Base-by-base conservation (phyloP, 2,329 filamentous ascomycete genomes). In the Fusarium coicis region DNA sequence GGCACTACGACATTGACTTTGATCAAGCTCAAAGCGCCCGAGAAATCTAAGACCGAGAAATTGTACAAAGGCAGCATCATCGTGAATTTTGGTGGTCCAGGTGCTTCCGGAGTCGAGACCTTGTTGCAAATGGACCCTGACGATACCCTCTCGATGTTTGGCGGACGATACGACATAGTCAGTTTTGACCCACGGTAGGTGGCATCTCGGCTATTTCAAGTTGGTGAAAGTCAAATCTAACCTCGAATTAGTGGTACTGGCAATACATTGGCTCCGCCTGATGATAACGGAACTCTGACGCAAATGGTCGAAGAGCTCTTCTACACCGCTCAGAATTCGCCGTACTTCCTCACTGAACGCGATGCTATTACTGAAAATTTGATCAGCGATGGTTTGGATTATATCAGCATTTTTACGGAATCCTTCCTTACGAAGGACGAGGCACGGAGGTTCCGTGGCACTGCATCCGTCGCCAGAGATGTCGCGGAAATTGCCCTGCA, bases 401-500 rank as follows among this genome's bases (percentile, higher is more conserved):
- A 50, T 23, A 8, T 23, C 2, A 19, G n/a, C 30, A 14, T 7
- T 23, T 19, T 19, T 4, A 23, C 19, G 10, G 10, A 53, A 10
- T 10, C 3, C 1, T 39, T 18, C 10, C 2, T 53, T 18, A 16
- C 34, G 10, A 28, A 8, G 10, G 34, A 39, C 23, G 2, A 16
- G 19, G 15, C 21, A 8, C 15, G 9, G 21, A 19, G 15, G 26
- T 28, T 39, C 19, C 36, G 26, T 40, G 50, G 34, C 23, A 54
- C 23, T 30, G 19, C 34, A 54, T 52, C 42, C 52, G 78, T 79
- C 3, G 83, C 81, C 19, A 76, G 83, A 28, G 83, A 85, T 59
- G 78, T 84, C 21, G 26, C 23, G 3, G 8, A 10, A 75, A 80
- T 84, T 57, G 55, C 74, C 10, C 80, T 84, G 21, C 81, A 79